Evolutionary conservation across 1,284 basidiomycete species (phyloP).

Genomic region (Ceratobasidium theobromae): DNA sequence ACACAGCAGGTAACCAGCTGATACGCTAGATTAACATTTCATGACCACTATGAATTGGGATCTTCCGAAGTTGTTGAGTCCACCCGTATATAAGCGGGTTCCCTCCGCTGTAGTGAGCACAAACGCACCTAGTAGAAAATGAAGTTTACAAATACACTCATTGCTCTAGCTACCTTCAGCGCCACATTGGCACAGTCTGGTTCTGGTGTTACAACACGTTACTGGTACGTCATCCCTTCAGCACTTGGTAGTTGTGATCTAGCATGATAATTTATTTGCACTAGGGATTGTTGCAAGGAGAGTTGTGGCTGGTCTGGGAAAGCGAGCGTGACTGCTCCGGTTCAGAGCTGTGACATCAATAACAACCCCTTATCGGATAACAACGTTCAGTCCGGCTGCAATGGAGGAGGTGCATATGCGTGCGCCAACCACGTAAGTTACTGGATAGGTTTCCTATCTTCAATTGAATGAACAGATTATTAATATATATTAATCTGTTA

Average conservation of each 20-base stretch:
- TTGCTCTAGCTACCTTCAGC: not conserved
- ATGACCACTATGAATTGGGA: not conserved
- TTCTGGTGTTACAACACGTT: constrained; percentile 34
- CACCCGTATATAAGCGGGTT: not conserved
- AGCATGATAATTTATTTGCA: not conserved
- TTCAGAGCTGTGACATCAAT: constrained; percentile 35
- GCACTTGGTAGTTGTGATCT: not conserved
- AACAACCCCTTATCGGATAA: constrained; percentile 33
- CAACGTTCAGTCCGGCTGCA: constrained; percentile 34
- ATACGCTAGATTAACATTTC: not conserved
- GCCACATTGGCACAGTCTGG: constrained; percentile 33
- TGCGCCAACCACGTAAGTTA: constrained; percentile 33
- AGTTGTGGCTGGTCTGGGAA: constrained; percentile 37
- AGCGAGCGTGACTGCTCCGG: constrained; percentile 33
- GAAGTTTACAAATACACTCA: not conserved
- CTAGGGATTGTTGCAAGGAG: constrained; percentile 37
- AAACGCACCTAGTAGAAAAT: no score
- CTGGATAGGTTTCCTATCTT: not conserved
- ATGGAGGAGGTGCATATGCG: constrained; percentile 34
- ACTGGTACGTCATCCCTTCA: constrained; percentile 27
- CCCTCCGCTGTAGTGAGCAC: no score
- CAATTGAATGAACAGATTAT: not conserved
- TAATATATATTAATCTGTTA: constrained; percentile 4
- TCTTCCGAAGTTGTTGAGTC: not conserved
- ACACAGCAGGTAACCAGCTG: not conserved